Conservation (phyloP, 2,329 filamentous ascomycete species). For the Neospermospora avenae region DNA sequence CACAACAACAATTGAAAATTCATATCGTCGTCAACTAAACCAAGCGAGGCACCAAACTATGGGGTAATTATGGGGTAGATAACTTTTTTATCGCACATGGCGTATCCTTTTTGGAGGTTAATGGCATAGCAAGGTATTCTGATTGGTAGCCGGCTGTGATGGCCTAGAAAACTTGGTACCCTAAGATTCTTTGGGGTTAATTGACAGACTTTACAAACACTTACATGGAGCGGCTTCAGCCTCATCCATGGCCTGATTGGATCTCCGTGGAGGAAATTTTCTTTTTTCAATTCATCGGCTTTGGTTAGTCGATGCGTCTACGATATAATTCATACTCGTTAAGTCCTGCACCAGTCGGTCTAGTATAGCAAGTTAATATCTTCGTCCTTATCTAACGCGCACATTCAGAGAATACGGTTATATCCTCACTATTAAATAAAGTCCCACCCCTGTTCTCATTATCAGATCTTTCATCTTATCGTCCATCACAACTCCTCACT, state of each 20-base stretch:
- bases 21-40: background rate
- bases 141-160: background rate
- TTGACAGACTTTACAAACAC: no score
- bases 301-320: background rate
- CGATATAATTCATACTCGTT: background rate
- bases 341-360: no score
- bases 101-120: background rate
- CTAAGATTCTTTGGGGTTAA: no score
- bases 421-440: no score
- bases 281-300: background rate
- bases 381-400: no score
- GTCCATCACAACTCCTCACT: background rate
- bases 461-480: background rate
- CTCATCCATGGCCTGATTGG: no score
- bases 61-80: background rate
- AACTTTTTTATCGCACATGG: background rate
- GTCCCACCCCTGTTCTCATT: background rate
- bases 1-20: background rate
- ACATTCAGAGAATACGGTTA: no score
- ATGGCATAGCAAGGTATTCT: background rate
- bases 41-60: no score
- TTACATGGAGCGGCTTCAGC: no score
- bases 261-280: background rate
- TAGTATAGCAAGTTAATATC: no score
- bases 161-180: background rate